Base-by-base conservation (phyloP, 164 flowering plant genomes). In the Akebia trifoliata region DNA sequence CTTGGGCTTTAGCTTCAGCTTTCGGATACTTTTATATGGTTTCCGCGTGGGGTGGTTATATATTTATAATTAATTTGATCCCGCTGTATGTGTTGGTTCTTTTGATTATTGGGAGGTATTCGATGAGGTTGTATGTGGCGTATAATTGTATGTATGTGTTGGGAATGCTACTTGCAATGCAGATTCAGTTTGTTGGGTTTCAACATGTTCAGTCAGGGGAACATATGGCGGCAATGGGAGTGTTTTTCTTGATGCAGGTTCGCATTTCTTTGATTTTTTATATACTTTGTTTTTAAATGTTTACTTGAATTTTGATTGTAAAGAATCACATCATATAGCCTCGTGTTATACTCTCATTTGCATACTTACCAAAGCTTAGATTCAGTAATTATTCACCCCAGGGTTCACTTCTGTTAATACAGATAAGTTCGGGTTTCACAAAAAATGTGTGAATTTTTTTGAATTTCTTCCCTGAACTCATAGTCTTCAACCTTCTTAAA, bases 201-300 rank as follows among this genome's bases (percentile, higher is more conserved):
- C 99, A 93, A 70, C 99, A 93, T 70, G 96, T 93, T 2, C 99
- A 93, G 63, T 90, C 97, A 1, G 97, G 99, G 42, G 99, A 93
- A 69, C 99, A 93, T 75, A 93, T 93, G 99, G 99, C 92, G 4
- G 94, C 99, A 8, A 85, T 93, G 99, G 97, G 96, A 5, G 90
- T 93, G 52, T 93, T 93, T 71, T 93, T 93, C 87, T 73, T 90
- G 78, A 63, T 90, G 74, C 99, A 93, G 90, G 96, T 85, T n/a
- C n/a, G n/a, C n/a, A 50, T 40, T 22, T 20, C 36, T 4, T 57
- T 53, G 20, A 26, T 20, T 37, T 26, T 21, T 57, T 40, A 2
- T 17, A 26, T n/a, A 6, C 40, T 39, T 12, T 8, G 14, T 8
- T 4, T 20, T 31, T 31, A 4, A 2, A 4, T 39, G 14, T 36